Percentiles rank a stretch among this genome's conserved stretches.
These are phyloP conservation scores for Russula sp. DNA, from an alignment of 768 basidiomycete species.

Conservation along the genomic window DNA sequence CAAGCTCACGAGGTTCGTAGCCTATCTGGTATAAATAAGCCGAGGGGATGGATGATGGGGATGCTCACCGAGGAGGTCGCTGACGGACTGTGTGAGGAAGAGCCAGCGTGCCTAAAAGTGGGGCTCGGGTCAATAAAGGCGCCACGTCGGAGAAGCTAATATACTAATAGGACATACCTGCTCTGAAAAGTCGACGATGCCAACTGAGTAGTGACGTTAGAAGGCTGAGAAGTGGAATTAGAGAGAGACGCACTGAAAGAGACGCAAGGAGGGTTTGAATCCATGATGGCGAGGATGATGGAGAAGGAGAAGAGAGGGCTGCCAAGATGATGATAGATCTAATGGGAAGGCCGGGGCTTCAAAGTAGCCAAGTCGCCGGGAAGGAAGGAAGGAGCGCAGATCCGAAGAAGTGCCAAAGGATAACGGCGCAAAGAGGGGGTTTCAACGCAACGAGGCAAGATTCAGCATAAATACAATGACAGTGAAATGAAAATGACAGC, in stretches of 20 bases:
- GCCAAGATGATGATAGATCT: neutral
- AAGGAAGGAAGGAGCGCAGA: neutral
- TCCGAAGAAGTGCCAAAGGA: neutral
- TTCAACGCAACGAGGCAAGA: no score
- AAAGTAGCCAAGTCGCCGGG: slow-evolving; percentile 4
- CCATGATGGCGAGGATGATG: slow-evolving; percentile 14
- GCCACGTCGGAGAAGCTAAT: slow-evolving; percentile 8
- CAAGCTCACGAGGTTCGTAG: slow-evolving; percentile 66
- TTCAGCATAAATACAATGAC: neutral
- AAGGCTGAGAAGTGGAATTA: neutral
- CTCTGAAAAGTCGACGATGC: slow-evolving; percentile 75
- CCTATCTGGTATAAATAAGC: slow-evolving; percentile 37
- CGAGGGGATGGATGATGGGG: neutral
- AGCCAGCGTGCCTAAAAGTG: slow-evolving; percentile 54
- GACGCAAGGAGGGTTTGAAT: slow-evolving; percentile 42
- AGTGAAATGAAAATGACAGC: neutral
- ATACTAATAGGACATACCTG: slow-evolving; percentile 39
- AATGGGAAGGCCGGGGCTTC: no score
- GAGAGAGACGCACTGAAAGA: slow-evolving; percentile 62
- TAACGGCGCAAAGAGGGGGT: no score
- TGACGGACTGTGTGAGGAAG: slow-evolving; percentile 59
- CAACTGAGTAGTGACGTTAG: slow-evolving; percentile 41
- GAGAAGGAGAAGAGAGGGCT: slow-evolving; percentile 6
- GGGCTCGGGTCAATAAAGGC: neutral
- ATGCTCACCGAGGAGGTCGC: slow-evolving; percentile 52